These are phyloP conservation scores for Acrocalymma vagum DNA, from an alignment of 2,329 filamentous ascomycete species.

Conservation along the genomic window DNA sequence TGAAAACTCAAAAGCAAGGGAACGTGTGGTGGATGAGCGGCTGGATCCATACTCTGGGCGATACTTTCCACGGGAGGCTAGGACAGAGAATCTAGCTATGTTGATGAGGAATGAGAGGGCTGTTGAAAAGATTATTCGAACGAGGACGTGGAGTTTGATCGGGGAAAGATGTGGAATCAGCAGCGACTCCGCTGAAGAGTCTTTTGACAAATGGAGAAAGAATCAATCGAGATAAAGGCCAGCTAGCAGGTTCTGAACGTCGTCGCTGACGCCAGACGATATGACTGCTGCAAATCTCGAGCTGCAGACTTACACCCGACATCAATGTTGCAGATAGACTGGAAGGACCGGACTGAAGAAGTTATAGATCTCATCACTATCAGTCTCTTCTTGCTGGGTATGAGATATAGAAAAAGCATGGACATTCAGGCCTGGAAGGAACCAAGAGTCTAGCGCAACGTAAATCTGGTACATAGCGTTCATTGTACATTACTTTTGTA, in stretches of 20 bases:
- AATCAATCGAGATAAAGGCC: constrained; percentile 13
- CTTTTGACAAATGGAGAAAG: constrained; percentile 45
- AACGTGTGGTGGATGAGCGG: constrained; percentile 83
- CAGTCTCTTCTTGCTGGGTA: too few relatives aligned
- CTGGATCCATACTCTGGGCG: constrained; percentile 90
- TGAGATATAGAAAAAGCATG: too few relatives aligned
- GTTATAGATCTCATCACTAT: too few relatives aligned
- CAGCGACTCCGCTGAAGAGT: constrained; percentile 53
- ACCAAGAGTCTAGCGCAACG: too few relatives aligned
- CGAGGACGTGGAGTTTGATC: constrained; percentile 82
- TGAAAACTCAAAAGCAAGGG: constrained; percentile 74
- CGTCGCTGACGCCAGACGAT: constrained; percentile 4
- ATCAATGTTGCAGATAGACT: too few relatives aligned
- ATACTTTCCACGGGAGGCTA: constrained; percentile 80
- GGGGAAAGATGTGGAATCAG: constrained; percentile 74
- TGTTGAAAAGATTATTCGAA: constrained; percentile 81
- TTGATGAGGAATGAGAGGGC: constrained; percentile 77
- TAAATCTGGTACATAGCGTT: too few relatives aligned
- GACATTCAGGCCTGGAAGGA: too few relatives aligned
- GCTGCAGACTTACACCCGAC: too few relatives aligned
- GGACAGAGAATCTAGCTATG: constrained; percentile 80
- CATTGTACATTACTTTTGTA: too few relatives aligned
- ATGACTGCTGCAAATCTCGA: too few relatives aligned
- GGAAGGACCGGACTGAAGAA: too few relatives aligned
- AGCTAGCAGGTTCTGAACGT: constrained; percentile 11